phyloP scores from a whole-genome alignment of 148 eudicot genomes.

The Nepenthes mirabilis region DNA sequence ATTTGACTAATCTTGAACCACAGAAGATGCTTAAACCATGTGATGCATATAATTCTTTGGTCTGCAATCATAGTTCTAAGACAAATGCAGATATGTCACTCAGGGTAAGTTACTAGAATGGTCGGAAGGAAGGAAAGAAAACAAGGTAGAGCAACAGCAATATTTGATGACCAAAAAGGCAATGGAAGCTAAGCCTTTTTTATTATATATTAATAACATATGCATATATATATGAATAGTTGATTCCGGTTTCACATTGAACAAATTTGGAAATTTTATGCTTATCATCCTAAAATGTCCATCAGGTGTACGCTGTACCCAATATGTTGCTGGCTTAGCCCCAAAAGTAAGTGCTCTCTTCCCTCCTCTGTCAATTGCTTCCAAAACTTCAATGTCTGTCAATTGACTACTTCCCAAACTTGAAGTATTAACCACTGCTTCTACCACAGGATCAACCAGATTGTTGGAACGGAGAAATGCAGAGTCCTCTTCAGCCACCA shows the following conservation, averaged over 20 bases:
- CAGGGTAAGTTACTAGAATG: no score
- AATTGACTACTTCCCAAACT: slow-evolving; percentile 22
- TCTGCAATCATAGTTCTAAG: no score
- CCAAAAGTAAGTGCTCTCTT: slow-evolving; percentile 48
- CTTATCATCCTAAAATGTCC: background rate
- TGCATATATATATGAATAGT: no score
- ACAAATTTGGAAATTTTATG: background rate
- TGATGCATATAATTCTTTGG: no score
- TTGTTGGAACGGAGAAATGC: slow-evolving; percentile 62
- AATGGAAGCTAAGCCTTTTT: no score
- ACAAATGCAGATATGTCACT: no score
- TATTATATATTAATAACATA: no score
- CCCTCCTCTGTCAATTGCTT: slow-evolving; percentile 96
- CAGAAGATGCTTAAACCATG: background rate
- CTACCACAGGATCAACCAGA: slow-evolving; percentile 51
- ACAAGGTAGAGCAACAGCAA: no score
- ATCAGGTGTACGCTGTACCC: slow-evolving; percentile 31
- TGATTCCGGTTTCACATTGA: background rate
- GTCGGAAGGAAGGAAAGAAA: no score
- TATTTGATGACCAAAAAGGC: no score
- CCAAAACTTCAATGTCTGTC: slow-evolving; percentile 49
- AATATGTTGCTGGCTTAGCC: slow-evolving; percentile 72
- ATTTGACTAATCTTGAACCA: background rate
- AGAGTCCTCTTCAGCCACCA: slow-evolving; percentile 99
- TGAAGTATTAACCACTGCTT: slow-evolving; percentile 41